These are phyloP conservation scores for Diaporthe citrichinensis DNA, from an alignment of 2,329 filamentous ascomycete species.

Conservation along the genomic window DNA sequence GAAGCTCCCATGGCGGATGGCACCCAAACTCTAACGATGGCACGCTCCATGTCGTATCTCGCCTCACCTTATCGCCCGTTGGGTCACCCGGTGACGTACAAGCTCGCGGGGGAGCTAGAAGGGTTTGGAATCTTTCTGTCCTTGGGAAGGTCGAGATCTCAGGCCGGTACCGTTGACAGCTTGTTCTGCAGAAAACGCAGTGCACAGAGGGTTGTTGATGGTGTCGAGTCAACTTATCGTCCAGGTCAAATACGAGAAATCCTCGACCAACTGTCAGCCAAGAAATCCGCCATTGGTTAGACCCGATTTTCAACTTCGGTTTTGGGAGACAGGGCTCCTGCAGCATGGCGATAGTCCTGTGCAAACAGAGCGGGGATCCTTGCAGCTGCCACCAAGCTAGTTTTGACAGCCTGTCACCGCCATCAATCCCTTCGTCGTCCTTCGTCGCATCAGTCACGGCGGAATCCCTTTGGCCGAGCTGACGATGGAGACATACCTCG, in stretches of 20 bases:
- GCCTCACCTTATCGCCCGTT: slow-evolving; percentile 21
- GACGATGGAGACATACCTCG: neutral
- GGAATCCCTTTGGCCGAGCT: neutral
- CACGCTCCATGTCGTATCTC: slow-evolving; percentile 17
- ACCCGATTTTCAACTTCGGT: slow-evolving; percentile 25
- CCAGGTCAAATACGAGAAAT: slow-evolving; percentile 39
- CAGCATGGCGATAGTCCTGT: slow-evolving; percentile 27
- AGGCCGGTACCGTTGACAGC: slow-evolving; percentile 21
- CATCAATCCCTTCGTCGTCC: neutral
- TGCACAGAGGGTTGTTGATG: slow-evolving; percentile 11
- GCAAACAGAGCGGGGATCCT: slow-evolving; percentile 31
- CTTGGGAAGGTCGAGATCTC: neutral
- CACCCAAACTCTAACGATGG: slow-evolving; percentile 8
- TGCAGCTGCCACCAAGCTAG: slow-evolving; percentile 8
- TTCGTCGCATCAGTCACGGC: neutral
- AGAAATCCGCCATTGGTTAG: slow-evolving; percentile 37
- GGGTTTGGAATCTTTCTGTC: slow-evolving; percentile 22
- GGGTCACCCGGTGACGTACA: slow-evolving; percentile 11
- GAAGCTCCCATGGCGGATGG: slow-evolving; percentile 13
- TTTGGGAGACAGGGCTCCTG: slow-evolving; percentile 31
- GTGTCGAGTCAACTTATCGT: slow-evolving; percentile 39
- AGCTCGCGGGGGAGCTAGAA: neutral
- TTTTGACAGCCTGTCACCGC: slow-evolving; percentile 7
- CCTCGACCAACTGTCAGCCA: slow-evolving; percentile 36
- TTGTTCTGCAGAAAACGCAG: neutral